Conservation (phyloP, 2,329 filamentous ascomycete genomes). For the Cylindrodendrum hubeiense region DNA sequence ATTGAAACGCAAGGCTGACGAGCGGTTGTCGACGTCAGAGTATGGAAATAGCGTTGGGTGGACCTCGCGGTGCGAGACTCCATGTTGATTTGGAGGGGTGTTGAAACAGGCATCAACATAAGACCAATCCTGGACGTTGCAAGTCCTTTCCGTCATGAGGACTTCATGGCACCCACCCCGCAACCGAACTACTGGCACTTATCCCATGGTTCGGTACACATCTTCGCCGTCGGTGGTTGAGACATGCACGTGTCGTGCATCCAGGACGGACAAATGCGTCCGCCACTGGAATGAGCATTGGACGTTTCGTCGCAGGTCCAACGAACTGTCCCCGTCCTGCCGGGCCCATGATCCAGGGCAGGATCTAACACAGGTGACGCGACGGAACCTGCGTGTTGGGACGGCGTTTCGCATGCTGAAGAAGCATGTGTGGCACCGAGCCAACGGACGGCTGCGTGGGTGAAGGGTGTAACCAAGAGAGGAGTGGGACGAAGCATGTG, state of each 20-base stretch:
- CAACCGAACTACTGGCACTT: background rate
- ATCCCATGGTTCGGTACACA: background rate
- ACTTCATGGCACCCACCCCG: background rate
- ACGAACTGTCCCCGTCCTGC: background rate
- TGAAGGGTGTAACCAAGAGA: slow-evolving; percentile 31
- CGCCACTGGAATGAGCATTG: background rate
- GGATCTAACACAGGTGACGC: slow-evolving; percentile 19
- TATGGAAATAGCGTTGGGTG: background rate
- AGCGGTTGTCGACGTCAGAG: background rate
- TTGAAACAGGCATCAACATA: slow-evolving; percentile 15
- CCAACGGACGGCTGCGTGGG: slow-evolving; percentile 30
- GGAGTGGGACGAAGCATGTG: slow-evolving; percentile 33
- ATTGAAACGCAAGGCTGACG: background rate
- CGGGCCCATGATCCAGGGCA: background rate
- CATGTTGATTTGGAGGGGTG: background rate
- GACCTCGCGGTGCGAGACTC: background rate
- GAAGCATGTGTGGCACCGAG: slow-evolving; percentile 20
- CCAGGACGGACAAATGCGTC: background rate
- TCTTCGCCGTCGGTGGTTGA: slow-evolving; percentile 5
- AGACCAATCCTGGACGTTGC: background rate
- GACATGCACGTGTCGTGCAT: slow-evolving; percentile 22
- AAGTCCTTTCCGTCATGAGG: background rate
- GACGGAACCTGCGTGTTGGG: slow-evolving; percentile 14
- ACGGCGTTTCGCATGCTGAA: slow-evolving; percentile 18
- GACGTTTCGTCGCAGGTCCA: slow-evolving; percentile 7